Evolutionary conservation across 495 filamentous ascomycete species (phyloP), one percentile per base, ranked within the genome.

Genomic region (Acidomyces sp.): DNA sequence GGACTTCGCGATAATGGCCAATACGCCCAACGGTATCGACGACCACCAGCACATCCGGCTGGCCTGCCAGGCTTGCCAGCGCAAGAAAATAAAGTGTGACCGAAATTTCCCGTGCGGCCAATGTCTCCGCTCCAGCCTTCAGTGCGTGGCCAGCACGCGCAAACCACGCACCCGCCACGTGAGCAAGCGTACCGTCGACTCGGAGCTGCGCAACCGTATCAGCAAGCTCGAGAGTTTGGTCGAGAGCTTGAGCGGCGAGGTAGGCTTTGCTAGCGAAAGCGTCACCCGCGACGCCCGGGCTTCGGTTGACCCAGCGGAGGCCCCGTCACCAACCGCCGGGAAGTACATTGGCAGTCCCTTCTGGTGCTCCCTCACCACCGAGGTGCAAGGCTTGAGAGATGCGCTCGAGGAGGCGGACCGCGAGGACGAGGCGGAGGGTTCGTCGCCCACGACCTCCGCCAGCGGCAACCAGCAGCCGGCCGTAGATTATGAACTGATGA

Each of bases 61-160:
- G 3, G 41, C 47, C 9, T 46, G 42, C 13, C 48, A 51, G 24
- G 48, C 43, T 7, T 51, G 48, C 30, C 48, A 51, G 26, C 15
- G 48, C 26, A 51, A 46, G 28, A 51, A 51, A 27, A 51, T 51
- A 25, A 51, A 51, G 35, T 51, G 48, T 29, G 48, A 51, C 25
- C 37, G 48, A 13, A 28, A 2, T 22, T 51, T 42, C 22, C 48
- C 48, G 3, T 51, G 48, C 43, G 43, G 31, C 3, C 48, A 46
- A 34, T 51, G 48, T 25, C 27, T 22, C 4, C 17, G 43, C 15
- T 51, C 48, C 3, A 38, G 32, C 18, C 38, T 51, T 4, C 37
- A 41, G 21, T 51, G 48, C 34, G 34, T 23, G 2, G 9, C 37
- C 12, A 51, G 48, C 19, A 30, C 37, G 6, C 48, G 48, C 16